A percentile compares a stretch with the other conserved stretches of the same genome.
These are phyloP conservation scores for Pichia heedii DNA, from an alignment of 805 yeast species.

Conservation along the genomic window DNA sequence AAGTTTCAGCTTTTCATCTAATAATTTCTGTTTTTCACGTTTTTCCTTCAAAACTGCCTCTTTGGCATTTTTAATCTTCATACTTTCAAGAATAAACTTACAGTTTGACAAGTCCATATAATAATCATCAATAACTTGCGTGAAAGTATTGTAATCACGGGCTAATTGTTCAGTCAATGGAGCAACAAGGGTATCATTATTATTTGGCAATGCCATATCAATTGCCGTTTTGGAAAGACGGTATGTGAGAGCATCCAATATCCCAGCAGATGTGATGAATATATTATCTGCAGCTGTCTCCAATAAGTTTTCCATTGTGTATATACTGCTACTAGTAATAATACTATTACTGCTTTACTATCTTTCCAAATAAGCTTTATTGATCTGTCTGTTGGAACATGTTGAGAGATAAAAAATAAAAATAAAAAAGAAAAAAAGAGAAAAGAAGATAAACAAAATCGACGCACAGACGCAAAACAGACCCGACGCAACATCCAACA, in stretches of 20 bases:
- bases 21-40: conserved; percentile 15
- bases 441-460: too few species aligned
- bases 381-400: too few species aligned
- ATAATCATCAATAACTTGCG: conserved; percentile 23
- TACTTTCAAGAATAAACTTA: conserved; percentile 19
- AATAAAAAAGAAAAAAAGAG: too few species aligned
- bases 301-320: conserved; percentile 22
- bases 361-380: too few species aligned
- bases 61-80: conserved; percentile 21
- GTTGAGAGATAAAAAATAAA: too few species aligned
- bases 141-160: conserved; percentile 21
- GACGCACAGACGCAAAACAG: too few species aligned
- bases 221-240: conserved; percentile 19
- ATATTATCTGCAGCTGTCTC: conserved; percentile 26
- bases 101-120: conserved; percentile 23
- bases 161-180: conserved; percentile 20
- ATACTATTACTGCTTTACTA: too few species aligned
- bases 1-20: too few species aligned
- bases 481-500: too few species aligned
- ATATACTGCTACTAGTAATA: too few species aligned
- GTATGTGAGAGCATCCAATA: conserved; percentile 25
- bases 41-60: conserved; percentile 22
- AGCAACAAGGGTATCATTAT: conserved; percentile 20
- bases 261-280: conserved; percentile 26
- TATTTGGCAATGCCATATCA: conserved; percentile 21